These are phyloP conservation scores for Bisporella sp. DNA, from an alignment of 2,329 filamentous ascomycete species.

Conservation along the genomic window DNA sequence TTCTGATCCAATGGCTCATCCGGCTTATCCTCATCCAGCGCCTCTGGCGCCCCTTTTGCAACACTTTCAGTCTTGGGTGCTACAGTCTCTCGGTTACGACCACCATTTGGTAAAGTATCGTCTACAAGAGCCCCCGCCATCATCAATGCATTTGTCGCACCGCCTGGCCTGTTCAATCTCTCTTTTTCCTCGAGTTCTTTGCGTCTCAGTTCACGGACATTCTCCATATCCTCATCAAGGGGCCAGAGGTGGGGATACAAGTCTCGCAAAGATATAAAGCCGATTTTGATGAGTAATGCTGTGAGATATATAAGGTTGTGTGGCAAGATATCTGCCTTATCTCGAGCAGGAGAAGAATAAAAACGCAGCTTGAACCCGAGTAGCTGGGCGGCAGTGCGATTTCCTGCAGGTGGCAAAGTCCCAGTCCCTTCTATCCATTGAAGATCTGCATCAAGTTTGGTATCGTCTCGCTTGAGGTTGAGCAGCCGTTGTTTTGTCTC, in stretches of 20 bases:
- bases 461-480: conserved; percentile 27
- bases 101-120: conserved; percentile 53
- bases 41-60: conserved; percentile 37
- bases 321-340: conserved; percentile 70
- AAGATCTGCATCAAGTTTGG: conserved; percentile 45
- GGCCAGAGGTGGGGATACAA: conserved; percentile 91
- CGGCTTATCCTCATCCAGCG: conserved; percentile 41
- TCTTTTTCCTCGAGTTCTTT: conserved; percentile 77
- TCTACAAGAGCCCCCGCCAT: conserved; percentile 83
- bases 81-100: conserved; percentile 41
- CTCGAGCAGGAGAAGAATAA: conserved; percentile 75
- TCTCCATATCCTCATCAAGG: conserved; percentile 73
- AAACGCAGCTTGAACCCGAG: conserved; percentile 96
- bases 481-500: conserved; percentile 42
- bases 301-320: conserved; percentile 90
- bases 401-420: conserved; percentile 77
- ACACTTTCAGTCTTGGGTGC: conserved; percentile 43
- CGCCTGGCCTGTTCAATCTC: conserved; percentile 58
- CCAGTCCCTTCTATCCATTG: conserved; percentile 77
- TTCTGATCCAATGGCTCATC: conserved; percentile 85
- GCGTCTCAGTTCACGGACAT: conserved; percentile 59
- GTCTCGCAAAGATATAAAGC: conserved; percentile 88
- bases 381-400: conserved; percentile 85
- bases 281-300: conserved; percentile 90
- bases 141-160: conserved; percentile 72